Evolutionary conservation across 2,329 filamentous ascomycete genomes (phyloP), one percentile per base, ranked within the genome.

Genomic region (Trichoderma gracile): DNA sequence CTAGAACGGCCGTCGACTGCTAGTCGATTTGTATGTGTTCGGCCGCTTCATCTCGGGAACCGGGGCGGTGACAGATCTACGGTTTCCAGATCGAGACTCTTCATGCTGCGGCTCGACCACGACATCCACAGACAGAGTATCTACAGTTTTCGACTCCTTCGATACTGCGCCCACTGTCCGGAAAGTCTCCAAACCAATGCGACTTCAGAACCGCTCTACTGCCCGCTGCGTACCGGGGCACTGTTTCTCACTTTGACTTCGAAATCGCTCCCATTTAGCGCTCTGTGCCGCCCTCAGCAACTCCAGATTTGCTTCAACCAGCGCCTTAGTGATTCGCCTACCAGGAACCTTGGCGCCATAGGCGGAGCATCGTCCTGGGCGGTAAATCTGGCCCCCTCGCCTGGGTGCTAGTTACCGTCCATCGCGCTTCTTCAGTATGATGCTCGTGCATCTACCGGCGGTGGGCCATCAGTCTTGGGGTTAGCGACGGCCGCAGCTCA

Each of bases 401-500:
- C 49, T 61, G 46, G 58, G 47, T 46, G 40, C 33, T 53, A 49
- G 49, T 30, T 45, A 62, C 49, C 58, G 42, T 52, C 33, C 46
- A 50, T 60, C 46, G 46, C 52, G 19, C 40, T 25, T 53, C 58
- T 17, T 17, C 40, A 43, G 40, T 43, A n/a, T 9, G 5, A 7
- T 52, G n/a, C 49, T 19, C 2, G 25, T 33, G 21, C 27, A 54
- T 53, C 58, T 62, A 25, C 47, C 38, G 42, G 53, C 53, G 40
- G 58, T 62, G 58, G 58, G n/a, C 49, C 40, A 46, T 46, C 19
- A n/a, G 23, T 55, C 27, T 27, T 55, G 19, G 55, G 50, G 60
- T 68, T 67, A 67, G 55, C 67, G 67, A 68, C 67, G 67, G 67
- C 63, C 67, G 67, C 67, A 68, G 62, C 49, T 50, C 30, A 56